A percentile compares a stretch with the other conserved stretches of the same genome.
phyloP scores from a whole-genome alignment of 2,329 filamentous ascomycete genomes.

The Biscogniauxia mediterranea region DNA sequence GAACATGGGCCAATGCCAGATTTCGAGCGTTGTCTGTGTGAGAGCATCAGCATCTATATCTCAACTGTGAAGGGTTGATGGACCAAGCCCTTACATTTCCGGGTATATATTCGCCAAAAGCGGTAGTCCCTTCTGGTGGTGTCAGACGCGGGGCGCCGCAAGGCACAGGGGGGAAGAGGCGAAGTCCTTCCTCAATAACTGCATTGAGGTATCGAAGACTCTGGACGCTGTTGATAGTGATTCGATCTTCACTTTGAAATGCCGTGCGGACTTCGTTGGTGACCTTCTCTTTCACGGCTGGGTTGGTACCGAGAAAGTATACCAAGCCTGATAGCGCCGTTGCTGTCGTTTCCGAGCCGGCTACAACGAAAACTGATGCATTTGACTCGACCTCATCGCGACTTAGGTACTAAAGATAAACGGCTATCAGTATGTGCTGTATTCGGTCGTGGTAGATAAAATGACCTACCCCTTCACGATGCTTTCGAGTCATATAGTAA shows the following conservation, averaged over 20 bases:
- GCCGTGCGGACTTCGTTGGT: slow-evolving; percentile 5
- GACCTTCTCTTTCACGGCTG: slow-evolving; percentile 4
- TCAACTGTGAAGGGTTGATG: too few relatives aligned
- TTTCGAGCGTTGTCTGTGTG: not conserved
- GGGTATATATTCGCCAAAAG: slow-evolving; percentile 5
- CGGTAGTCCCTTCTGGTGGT: slow-evolving; percentile 2
- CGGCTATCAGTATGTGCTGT: too few relatives aligned
- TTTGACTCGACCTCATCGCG: too few relatives aligned
- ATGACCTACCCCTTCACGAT: too few relatives aligned
- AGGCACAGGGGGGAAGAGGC: slow-evolving; percentile 12
- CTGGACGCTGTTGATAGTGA: slow-evolving; percentile 1
- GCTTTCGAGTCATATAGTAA: too few relatives aligned
- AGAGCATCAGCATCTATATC: too few relatives aligned
- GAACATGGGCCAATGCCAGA: slow-evolving; percentile 1
- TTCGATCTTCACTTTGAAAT: slow-evolving; percentile 7
- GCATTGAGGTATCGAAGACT: slow-evolving; percentile 12
- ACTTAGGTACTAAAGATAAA: too few relatives aligned
- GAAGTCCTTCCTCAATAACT: slow-evolving; percentile 11
- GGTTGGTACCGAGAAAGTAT: not conserved
- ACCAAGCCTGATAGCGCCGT: not conserved
- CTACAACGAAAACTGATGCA: not conserved
- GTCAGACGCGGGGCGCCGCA: not conserved
- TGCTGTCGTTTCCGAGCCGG: slow-evolving; percentile 5
- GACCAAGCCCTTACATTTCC: not conserved
- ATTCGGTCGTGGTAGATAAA: too few relatives aligned